phyloP scores from a whole-genome alignment of 495 filamentous ascomycete genomes.

The Xeromyces bisporus region DNA sequence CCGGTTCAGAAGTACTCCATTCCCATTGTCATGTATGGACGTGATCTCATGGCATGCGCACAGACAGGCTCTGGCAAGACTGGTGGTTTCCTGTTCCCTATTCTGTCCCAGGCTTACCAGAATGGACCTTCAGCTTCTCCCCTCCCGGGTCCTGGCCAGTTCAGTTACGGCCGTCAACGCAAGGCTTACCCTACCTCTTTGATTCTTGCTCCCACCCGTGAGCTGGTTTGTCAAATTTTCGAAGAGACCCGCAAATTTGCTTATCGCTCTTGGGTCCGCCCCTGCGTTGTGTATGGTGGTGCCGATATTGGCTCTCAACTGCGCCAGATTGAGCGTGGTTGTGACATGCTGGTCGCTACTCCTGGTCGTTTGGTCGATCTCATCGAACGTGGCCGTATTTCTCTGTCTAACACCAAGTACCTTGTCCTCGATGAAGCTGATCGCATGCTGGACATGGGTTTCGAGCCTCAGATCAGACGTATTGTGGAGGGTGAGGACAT shows the following conservation, averaged over 20 bases:
- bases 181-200: conserved; percentile 94
- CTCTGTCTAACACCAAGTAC: conserved; percentile 92
- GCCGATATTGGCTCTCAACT: conserved; percentile 95
- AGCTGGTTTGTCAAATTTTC: conserved; percentile 95
- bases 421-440: conserved; percentile 98
- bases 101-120: conserved; percentile 86
- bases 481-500: conserved; percentile 98
- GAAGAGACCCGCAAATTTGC: conserved; percentile 96
- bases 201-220: conserved; percentile 90
- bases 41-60: conserved; percentile 97
- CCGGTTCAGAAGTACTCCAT: conserved; percentile 98
- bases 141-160: conserved; percentile 36
- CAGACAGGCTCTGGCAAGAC: conserved; percentile 99
- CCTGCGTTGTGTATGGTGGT: conserved; percentile 97
- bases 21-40: conserved; percentile 88
- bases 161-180: conserved; percentile 67
- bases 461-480: conserved; percentile 96
- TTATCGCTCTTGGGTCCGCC: conserved; percentile 96
- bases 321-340: conserved; percentile 92
- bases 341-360: conserved; percentile 92
- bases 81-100: conserved; percentile 97
- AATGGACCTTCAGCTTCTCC: conserved; percentile 62
- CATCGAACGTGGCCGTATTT: conserved; percentile 96
- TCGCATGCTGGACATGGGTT: conserved; percentile 99
- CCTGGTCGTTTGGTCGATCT: conserved; percentile 93